Base-by-base conservation (phyloP, 495 filamentous ascomycete genomes). In the Neurospora tetraspora region DNA sequence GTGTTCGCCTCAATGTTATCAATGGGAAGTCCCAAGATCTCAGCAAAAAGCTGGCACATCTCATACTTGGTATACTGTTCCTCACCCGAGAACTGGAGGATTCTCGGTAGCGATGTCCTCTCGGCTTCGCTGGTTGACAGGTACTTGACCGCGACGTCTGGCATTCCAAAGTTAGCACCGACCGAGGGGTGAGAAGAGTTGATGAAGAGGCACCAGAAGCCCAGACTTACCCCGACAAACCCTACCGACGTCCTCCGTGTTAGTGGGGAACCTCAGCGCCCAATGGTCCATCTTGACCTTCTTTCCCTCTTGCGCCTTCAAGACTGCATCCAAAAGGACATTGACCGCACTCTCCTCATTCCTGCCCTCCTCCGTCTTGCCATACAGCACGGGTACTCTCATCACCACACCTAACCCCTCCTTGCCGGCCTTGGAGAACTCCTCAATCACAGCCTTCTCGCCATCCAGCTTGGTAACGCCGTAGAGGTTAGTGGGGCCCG, bases 21-120 rank as follows among this genome's bases (percentile, higher is more conserved):
- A n/a, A 94, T 81, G 9, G 91, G 84, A 69, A 96, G 79, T 2
- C 93, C 93, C 83, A 95, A 86, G 71, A 97, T 92, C 74, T 94
- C 89, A 18, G 89, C 92, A 77, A 98, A 88, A 23, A 88, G 82
- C 82, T 94, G 82, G 78, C 92, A 94, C 61, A 98, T 97, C 81
- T 94, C 89, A 78, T 94, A 97, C 84, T 97, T 97, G 65, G 94
- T 97, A 82, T 90, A 91, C 73, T 86, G 86, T 74, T 96, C 92
- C 81, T 97, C 94, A 34, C 92, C 91, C 4, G 91, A 91, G 84
- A 98, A 97, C 73, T 98, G 94, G 18, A 97, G 85, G 70, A 94
- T 88, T 69, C 80, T 86, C 1, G 94, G 94, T 71, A 97, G 80
- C 16, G 74, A 73, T 3, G 81, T 75, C 53, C 80, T 75, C 38